Evolutionary conservation across 345 rosid species (phyloP), one percentile per base, ranked within the genome.

Genomic region (Eucalyptus regnans): DNA sequence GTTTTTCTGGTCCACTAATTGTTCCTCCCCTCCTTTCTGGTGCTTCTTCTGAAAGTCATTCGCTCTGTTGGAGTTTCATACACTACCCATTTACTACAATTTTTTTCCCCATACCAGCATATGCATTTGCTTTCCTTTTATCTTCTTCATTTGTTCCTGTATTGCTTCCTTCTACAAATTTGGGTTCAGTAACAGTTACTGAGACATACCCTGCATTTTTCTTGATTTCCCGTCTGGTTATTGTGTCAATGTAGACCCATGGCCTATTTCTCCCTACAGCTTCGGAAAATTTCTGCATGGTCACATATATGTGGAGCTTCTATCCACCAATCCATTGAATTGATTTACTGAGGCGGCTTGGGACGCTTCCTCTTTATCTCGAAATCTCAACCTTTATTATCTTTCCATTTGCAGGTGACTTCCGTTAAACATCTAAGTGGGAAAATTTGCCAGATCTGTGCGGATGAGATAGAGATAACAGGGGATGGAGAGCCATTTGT

Each of bases 361-460:
- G 84, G 27, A 76, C 83, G 8, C 83, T 76, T 76, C 48, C 27
- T 76, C 27, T 37, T 76, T 20, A 37, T 37, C 83, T 76, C 27
- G 25, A 76, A 41, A 41, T 76, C 84, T 37, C 84, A 76, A 76
- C 84, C 48, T 76, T 41, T 41, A 20, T 76, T 41, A 41, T 71
- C 83, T 41, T 76, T n/a, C 66, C 51, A 4, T 20, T 51, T 89
- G 86, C 95, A 97, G 98, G 94, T 94, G 44, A 94, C 95, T 29
- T 94, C 96, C 86, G 95, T 96, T 91, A 90, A 91, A 90, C 97
- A 96, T 87, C 56, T 95, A 86, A 95, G 95, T 50, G 98, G 97
- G 64, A 97, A 96, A 89, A 93, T 93, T 89, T 97, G 99, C 91
- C 98, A 96, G 95, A 97, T 97, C 90, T 97, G 99, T 91, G 97